A percentile compares a stretch with the other conserved stretches of the same genome.
Conservation (phyloP, 441 rosid species). For the Aleurites moluccanus region DNA sequence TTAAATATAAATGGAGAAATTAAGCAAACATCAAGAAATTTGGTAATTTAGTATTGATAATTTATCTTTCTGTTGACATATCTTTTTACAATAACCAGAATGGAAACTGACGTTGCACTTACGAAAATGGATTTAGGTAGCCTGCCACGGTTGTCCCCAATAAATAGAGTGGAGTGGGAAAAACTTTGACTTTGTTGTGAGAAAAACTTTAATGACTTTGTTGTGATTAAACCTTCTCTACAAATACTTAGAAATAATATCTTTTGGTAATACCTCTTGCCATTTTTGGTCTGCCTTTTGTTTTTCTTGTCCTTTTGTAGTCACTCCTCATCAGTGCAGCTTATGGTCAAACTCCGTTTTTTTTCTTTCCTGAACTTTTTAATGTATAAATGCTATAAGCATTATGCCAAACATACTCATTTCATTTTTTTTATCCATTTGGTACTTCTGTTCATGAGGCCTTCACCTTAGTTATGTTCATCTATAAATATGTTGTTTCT, state of each 20-base stretch:
- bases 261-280: neutral
- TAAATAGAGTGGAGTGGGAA: neutral
- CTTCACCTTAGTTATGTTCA: neutral
- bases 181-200: neutral
- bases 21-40: too few species aligned
- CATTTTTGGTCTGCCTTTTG: neutral
- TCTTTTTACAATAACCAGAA: neutral
- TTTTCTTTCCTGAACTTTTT: neutral
- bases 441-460: neutral
- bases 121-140: neutral
- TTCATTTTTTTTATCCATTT: too few species aligned
- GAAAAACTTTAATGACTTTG: neutral
- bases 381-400: neutral
- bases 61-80: neutral
- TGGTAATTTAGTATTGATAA: neutral
- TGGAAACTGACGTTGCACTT: neutral
- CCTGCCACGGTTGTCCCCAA: neutral
- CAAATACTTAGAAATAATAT: neutral
- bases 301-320: too few species aligned
- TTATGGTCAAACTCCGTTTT: neutral
- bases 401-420: neutral
- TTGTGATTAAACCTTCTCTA: neutral
- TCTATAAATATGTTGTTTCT: neutral
- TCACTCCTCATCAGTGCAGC: neutral
- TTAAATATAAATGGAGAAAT: too few species aligned